Percentiles rank a stretch among this genome's conserved stretches.
Evolutionary conservation across 768 basidiomycete genomes (phyloP).

Genomic region (Lactifluus volemus): DNA sequence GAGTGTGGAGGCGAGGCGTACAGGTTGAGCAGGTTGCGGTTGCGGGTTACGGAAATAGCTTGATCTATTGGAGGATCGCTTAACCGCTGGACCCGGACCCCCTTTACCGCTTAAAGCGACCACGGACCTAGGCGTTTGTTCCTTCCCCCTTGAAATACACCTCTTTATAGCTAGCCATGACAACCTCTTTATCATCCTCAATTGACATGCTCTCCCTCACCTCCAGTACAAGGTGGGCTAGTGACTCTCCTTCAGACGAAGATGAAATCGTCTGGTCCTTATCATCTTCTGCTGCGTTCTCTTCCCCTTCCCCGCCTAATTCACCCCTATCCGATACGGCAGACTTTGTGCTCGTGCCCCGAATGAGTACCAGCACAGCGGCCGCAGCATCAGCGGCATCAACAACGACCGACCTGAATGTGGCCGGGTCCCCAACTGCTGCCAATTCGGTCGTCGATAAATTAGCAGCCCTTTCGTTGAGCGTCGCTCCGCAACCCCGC

Average conservation of each 20-base stretch:
- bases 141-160: background rate
- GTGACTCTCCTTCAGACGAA: conserved; percentile 16
- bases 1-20: conserved; percentile 49
- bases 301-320: background rate
- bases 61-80: conserved; percentile 62
- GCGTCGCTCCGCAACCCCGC: background rate
- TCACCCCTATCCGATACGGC: conserved; percentile 24
- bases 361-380: conserved; percentile 46
- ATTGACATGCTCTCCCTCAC: conserved; percentile 9
- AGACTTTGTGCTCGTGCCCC: conserved; percentile 29
- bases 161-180: background rate
- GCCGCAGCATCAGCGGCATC: conserved; percentile 45
- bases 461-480: conserved; percentile 3
- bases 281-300: conserved; percentile 12
- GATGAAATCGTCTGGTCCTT: conserved; percentile 20
- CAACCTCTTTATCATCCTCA: conserved; percentile 9
- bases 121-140: too few species aligned
- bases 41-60: conserved; percentile 54
- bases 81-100: background rate
- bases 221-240: conserved; percentile 14
- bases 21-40: conserved; percentile 57
- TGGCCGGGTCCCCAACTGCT: background rate
- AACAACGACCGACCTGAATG: conserved; percentile 25
- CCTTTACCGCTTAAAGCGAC: background rate
- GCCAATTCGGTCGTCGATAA: background rate